phyloP scores from a whole-genome alignment of 2,329 filamentous ascomycete genomes.

The Claviceps sp. region DNA sequence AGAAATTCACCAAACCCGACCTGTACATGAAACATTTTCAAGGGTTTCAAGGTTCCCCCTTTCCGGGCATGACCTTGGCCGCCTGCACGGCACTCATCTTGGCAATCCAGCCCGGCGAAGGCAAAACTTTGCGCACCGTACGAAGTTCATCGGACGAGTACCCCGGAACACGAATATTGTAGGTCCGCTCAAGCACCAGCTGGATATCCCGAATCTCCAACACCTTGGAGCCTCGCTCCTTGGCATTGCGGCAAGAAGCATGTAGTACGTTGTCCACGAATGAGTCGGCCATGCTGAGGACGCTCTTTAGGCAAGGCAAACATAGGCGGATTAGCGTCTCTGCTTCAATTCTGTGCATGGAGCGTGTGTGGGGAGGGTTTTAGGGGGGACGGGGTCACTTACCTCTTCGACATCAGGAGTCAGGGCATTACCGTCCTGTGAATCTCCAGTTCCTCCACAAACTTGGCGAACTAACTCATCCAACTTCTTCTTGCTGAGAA shows the following conservation, averaged over 20 bases:
- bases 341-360: neutral
- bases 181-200: conserved; percentile 69
- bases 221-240: conserved; percentile 79
- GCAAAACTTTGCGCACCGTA: conserved; percentile 86
- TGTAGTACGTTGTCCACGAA: conserved; percentile 89
- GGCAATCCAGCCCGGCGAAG: conserved; percentile 76
- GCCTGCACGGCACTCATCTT: conserved; percentile 97
- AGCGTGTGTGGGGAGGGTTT: neutral
- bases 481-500: conserved; percentile 95
- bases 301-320: conserved; percentile 46
- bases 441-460: conserved; percentile 63
- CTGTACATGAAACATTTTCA: neutral
- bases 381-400: conserved; percentile 16
- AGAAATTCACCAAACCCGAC: neutral
- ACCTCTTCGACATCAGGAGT: conserved; percentile 95
- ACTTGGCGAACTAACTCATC: conserved; percentile 92
- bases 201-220: conserved; percentile 83
- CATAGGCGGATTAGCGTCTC: conserved; percentile 7
- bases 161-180: conserved; percentile 86
- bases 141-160: conserved; percentile 90
- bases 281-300: conserved; percentile 80
- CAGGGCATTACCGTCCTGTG: conserved; percentile 62
- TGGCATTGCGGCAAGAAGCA: conserved; percentile 78
- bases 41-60: conserved; percentile 27
- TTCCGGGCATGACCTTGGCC: conserved; percentile 64